Evolutionary conservation across 768 basidiomycete species (phyloP).

Genomic region (Suillus sp.): DNA sequence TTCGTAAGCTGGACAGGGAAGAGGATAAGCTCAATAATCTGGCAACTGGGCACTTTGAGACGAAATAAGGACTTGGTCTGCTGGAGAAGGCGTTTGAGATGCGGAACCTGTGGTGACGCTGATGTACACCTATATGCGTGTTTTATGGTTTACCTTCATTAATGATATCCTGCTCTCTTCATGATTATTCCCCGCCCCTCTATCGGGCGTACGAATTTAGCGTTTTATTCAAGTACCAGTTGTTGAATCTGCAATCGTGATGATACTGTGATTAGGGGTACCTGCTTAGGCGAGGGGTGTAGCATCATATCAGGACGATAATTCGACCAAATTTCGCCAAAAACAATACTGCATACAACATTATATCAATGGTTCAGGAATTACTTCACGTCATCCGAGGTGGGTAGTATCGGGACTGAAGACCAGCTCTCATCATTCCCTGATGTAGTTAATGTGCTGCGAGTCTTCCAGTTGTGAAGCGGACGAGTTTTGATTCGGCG

Average conservation of each 20-base stretch:
- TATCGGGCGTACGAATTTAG: not conserved
- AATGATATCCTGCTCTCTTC: too few relatives aligned
- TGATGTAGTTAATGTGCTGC: not conserved
- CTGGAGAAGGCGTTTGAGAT: not conserved
- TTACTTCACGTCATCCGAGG: not conserved
- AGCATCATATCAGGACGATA: not conserved
- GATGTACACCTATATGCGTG: too few relatives aligned
- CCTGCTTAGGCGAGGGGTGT: not conserved
- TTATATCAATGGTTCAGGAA: not conserved
- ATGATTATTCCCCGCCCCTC: not conserved
- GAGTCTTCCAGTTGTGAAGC: not conserved
- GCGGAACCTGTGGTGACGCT: too few relatives aligned
- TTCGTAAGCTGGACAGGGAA: constrained; percentile 56
- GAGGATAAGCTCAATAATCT: constrained; percentile 68
- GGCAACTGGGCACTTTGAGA: constrained; percentile 38
- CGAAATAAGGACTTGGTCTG: not conserved
- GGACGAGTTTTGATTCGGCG: not conserved
- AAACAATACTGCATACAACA: not conserved
- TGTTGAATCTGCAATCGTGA: not conserved
- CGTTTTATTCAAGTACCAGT: not conserved
- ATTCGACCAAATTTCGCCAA: not conserved
- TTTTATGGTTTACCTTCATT: too few relatives aligned
- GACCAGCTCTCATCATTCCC: not conserved
- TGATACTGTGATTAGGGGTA: not conserved
- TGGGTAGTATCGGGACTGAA: not conserved